Percentiles rank a stretch among this genome's conserved stretches.
phyloP scores from a whole-genome alignment of 2,329 filamentous ascomycete genomes.

The Fusarium begoniae region DNA sequence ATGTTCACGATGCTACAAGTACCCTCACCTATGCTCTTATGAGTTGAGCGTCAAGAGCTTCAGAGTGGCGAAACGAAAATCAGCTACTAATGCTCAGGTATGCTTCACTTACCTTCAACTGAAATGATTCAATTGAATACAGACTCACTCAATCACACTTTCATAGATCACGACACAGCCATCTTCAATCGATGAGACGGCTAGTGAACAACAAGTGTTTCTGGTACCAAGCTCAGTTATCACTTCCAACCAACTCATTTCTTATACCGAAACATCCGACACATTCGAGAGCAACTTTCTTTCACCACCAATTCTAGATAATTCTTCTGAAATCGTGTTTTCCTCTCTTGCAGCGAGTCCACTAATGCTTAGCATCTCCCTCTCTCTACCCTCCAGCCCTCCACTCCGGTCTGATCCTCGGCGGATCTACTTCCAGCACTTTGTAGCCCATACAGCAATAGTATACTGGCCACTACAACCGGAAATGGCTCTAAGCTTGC shows the following conservation, averaged over 20 bases:
- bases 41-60: slow-evolving; percentile 2
- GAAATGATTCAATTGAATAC: rapidly evolving
- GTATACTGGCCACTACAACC: slow-evolving; percentile 11
- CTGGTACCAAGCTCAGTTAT: rapidly evolving
- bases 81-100: neutral
- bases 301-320: rapidly evolving
- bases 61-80: neutral
- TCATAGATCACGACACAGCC: neutral
- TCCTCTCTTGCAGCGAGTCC: rapidly evolving
- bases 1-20: slow-evolving; percentile 5
- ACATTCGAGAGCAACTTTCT: rapidly evolving
- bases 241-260: neutral
- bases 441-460: neutral
- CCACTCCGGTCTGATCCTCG: neutral
- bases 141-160: neutral
- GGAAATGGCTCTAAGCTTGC: neutral
- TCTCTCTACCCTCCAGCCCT: neutral
- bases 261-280: neutral
- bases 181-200: too few relatives aligned
- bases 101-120: rapidly evolving
- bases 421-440: slow-evolving; percentile 10
- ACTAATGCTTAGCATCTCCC: neutral
- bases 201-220: rapidly evolving
- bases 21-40: slow-evolving; percentile 1
- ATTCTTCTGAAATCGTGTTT: rapidly evolving